Conservation (phyloP, 768 basidiomycete species). For the Kwoniella mangroviensis region DNA sequence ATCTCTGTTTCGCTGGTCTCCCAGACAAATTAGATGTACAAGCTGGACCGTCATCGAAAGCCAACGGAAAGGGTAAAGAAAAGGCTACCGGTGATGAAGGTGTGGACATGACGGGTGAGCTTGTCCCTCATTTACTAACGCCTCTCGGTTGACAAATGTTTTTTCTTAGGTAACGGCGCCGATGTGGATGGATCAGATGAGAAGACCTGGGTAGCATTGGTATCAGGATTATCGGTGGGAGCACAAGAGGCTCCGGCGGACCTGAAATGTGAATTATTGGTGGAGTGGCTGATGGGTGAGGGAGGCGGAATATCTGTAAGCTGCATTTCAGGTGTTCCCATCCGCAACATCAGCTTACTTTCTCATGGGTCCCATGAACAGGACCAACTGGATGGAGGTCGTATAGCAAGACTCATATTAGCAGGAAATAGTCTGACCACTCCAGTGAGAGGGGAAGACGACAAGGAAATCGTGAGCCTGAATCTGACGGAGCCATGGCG, state of each 20-base stretch:
- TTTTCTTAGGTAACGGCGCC: background rate
- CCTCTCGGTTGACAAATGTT: background rate
- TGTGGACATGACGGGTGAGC: constrained; percentile 76
- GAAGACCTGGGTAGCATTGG: constrained; percentile 73
- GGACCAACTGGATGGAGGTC: constrained; percentile 69
- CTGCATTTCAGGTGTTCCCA: background rate
- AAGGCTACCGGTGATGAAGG: constrained; percentile 42
- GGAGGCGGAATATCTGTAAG: constrained; percentile 66
- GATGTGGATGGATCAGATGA: constrained; percentile 7
- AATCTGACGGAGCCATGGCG: background rate
- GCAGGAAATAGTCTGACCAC: constrained; percentile 82
- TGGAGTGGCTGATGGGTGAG: constrained; percentile 87
- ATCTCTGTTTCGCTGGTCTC: constrained; percentile 81
- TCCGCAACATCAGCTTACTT: constrained; percentile 19
- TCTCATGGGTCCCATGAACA: constrained; percentile 15
- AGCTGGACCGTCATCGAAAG: constrained; percentile 34
- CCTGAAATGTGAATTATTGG: constrained; percentile 79
- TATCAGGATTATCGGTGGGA: constrained; percentile 85
- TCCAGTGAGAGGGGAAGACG: constrained; percentile 60
- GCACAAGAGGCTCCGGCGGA: constrained; percentile 60
- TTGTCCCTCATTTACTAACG: constrained; percentile 8
- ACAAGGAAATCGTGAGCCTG: constrained; percentile 52
- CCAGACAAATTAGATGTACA: constrained; percentile 65
- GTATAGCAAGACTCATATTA: constrained; percentile 82
- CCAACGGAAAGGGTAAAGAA: constrained; percentile 31